Conservation (phyloP, 73 alveolate species). For the Paramecium biaurelia region DNA sequence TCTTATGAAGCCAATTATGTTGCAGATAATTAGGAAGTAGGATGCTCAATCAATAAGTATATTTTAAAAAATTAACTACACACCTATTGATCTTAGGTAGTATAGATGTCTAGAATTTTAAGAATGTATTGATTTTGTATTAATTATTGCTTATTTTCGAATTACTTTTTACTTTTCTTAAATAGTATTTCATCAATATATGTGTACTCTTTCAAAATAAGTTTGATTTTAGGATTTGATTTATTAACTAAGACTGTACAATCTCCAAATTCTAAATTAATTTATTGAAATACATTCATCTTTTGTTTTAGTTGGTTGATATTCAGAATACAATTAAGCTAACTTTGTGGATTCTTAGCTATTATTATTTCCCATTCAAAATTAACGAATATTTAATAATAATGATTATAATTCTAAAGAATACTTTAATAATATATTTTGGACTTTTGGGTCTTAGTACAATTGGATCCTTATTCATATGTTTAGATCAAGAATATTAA, state of each 20-base stretch:
- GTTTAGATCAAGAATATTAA: neutral
- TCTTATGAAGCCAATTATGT: neutral
- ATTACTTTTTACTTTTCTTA: neutral
- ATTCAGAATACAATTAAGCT: neutral
- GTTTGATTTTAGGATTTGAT: neutral
- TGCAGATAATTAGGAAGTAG: neutral
- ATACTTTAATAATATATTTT: neutral
- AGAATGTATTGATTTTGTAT: neutral
- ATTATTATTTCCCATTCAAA: constrained; percentile 44
- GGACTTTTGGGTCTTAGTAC: neutral
- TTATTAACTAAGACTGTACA: neutral
- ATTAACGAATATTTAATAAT: constrained; percentile 37
- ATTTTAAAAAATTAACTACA: constrained; percentile 28
- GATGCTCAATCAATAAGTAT: neutral
- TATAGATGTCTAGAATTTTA: neutral
- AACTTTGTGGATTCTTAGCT: neutral
- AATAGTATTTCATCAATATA: neutral
- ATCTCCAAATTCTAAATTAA: constrained; percentile 9
- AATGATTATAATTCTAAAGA: neutral
- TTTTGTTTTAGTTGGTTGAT: neutral
- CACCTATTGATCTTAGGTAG: neutral
- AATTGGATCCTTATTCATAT: neutral
- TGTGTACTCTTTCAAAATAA: constrained; percentile 6
- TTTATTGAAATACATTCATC: neutral
- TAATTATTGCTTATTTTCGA: neutral